These are phyloP conservation scores for Hibiscus mutabilis DNA, from an alignment of 345 rosid species.

Conservation along the genomic window DNA sequence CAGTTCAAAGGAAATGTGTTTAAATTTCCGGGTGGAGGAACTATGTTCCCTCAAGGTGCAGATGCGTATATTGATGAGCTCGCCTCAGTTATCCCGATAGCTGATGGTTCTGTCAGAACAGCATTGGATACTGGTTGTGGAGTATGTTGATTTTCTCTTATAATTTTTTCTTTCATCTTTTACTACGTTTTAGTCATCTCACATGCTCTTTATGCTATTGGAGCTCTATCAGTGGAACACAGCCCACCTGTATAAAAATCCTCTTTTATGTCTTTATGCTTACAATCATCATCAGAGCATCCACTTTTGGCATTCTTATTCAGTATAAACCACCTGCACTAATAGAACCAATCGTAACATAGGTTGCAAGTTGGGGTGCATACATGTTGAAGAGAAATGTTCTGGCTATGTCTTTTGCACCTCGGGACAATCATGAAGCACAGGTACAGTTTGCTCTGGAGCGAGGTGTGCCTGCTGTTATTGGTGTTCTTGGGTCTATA, in stretches of 20 bases:
- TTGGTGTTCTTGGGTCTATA: constrained; percentile 89
- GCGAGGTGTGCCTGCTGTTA: constrained; percentile 88
- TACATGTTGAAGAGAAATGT: constrained; percentile 83
- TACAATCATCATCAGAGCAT: neutral
- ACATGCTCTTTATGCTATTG: neutral
- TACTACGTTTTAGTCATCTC: neutral
- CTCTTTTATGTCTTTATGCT: neutral
- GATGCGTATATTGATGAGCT: constrained; percentile 90
- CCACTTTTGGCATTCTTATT: neutral
- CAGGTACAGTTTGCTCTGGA: constrained; percentile 98
- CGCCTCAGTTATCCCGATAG: constrained; percentile 80
- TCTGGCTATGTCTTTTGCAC: constrained; percentile 90
- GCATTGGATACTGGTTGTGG: constrained; percentile 98
- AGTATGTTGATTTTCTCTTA: constrained; percentile 35
- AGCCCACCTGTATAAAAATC: too few species aligned
- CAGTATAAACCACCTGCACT: neutral
- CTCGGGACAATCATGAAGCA: constrained; percentile 93
- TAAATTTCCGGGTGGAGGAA: constrained; percentile 98
- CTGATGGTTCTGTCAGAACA: constrained; percentile 83
- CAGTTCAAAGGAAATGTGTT: constrained; percentile 82
- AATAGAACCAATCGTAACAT: neutral
- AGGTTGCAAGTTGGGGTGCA: constrained; percentile 99
- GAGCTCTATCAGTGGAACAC: too few species aligned
- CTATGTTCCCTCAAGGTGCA: constrained; percentile 99
- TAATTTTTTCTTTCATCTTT: neutral